Evolutionary conservation across 495 filamentous ascomycete species (phyloP), one percentile per base, ranked within the genome.

Genomic region (Aspergillus steynii): DNA sequence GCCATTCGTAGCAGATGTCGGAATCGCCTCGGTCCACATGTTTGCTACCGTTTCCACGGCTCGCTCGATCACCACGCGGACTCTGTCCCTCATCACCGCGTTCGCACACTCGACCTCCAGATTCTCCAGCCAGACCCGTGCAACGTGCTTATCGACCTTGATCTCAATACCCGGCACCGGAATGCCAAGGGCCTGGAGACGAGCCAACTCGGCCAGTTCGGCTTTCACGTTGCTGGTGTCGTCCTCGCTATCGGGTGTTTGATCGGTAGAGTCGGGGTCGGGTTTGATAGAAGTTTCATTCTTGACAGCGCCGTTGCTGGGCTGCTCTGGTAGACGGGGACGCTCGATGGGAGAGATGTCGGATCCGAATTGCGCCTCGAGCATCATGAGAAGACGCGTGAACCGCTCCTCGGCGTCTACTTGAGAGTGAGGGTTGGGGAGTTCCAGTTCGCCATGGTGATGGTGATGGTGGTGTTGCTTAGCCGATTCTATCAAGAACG

Each of bases 341-440:
- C 81, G 80, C 28, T 86, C 81, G 65, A 98, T 88, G 1, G 93
- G 92, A 0, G 80, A 75, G 64, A 90, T 87, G 53, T 91, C 83
- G 25, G 83, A 80, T 48, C 95, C 96, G 67, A 99, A 99, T 70
- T 99, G 95, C 2, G 93, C 90, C 77, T 99, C 96, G 28, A 99
- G 88, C 81, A 98, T 96, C 85, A 97, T 90, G 74, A 92, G 89
- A 31, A 99, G 85, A 32, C 94, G 89, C 29, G 85, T 80, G 50
- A 98, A 82, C 29, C 91, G 88, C 63, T 95, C 90, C 29, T 85
- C 79, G 0, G 91, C 81, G n/a, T 79, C 80, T 48, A 90, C 70
- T 50, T 88, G 81, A 15, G 88, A 82, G 73, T 95, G 91, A 0
- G 85, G 90, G 63, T 96, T 92, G 2, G 82, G 80, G 26, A 71